Conservation (phyloP, 805 yeast genomes). For the Blastobotrys mokoenaii region DNA sequence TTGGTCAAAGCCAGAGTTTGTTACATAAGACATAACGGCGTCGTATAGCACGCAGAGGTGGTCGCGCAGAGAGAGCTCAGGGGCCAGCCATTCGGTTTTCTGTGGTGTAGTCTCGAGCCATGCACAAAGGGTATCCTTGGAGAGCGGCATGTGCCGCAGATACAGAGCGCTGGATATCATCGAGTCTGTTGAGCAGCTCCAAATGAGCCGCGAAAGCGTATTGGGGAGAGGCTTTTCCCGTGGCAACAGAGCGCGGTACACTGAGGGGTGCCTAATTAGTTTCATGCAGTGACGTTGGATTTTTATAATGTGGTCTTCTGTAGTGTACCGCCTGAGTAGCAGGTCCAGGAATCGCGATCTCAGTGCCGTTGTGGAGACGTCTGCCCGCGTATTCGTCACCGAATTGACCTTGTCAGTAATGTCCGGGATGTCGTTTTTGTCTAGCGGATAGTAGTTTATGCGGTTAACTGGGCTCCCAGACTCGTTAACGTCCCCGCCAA, state of each 20-base stretch:
- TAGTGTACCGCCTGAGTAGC: neutral
- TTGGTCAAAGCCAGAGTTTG: too few relatives aligned
- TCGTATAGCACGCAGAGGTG: too few relatives aligned
- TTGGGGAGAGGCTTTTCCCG: neutral
- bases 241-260: neutral
- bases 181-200: neutral
- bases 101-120: too few relatives aligned
- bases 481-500: neutral
- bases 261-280: neutral
- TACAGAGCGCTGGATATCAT: too few relatives aligned
- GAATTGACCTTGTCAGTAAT: neutral
- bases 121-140: too few relatives aligned
- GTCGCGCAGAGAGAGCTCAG: too few relatives aligned
- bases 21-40: too few relatives aligned
- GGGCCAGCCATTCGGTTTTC: too few relatives aligned
- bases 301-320: neutral
- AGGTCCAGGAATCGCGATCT: constrained; percentile 2
- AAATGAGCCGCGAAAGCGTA: neutral
- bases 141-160: too few relatives aligned
- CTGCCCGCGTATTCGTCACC: neutral
- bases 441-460: neutral
- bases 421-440: neutral
- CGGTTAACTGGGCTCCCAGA: neutral
- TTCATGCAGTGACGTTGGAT: neutral
- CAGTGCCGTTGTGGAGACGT: neutral